Conservation (phyloP, 192 early-diverging fungal genomes). For the Phlyctochytrium arcticum region DNA sequence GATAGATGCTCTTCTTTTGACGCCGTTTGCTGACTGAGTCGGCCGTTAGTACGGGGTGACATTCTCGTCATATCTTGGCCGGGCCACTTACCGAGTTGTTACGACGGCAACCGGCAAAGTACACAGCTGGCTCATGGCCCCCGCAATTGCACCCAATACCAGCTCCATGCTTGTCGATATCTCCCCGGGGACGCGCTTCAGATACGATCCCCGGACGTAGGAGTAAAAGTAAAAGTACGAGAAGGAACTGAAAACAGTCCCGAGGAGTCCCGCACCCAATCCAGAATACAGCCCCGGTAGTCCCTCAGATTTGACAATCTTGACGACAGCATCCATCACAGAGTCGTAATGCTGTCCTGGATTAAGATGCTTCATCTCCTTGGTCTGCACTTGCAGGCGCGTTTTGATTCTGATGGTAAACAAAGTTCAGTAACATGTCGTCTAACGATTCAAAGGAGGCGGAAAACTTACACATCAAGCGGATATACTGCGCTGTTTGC, state of each 20-base stretch:
- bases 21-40: constrained; percentile 76
- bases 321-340: constrained; percentile 72
- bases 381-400: constrained; percentile 91
- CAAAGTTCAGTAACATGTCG: neutral
- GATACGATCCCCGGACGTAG: constrained; percentile 36
- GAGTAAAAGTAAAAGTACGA: constrained; percentile 62
- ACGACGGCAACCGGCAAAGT: constrained; percentile 93
- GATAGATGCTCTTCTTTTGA: constrained; percentile 57
- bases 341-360: constrained; percentile 52
- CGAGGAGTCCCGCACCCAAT: constrained; percentile 73
- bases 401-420: constrained; percentile 84
- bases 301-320: constrained; percentile 83
- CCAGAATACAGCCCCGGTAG: constrained; percentile 84
- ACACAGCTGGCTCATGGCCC: constrained; percentile 79
- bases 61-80: neutral
- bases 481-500: constrained; percentile 91
- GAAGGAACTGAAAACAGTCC: constrained; percentile 49
- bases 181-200: constrained; percentile 28
- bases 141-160: constrained; percentile 82
- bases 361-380: constrained; percentile 31
- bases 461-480: constrained; percentile 80
- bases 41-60: neutral
- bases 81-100: constrained; percentile 60
- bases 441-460: neutral
- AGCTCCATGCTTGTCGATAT: constrained; percentile 87